Base-by-base conservation (phyloP, 2,329 filamentous ascomycete genomes). In the Chrysoporthe austroafricana region DNA sequence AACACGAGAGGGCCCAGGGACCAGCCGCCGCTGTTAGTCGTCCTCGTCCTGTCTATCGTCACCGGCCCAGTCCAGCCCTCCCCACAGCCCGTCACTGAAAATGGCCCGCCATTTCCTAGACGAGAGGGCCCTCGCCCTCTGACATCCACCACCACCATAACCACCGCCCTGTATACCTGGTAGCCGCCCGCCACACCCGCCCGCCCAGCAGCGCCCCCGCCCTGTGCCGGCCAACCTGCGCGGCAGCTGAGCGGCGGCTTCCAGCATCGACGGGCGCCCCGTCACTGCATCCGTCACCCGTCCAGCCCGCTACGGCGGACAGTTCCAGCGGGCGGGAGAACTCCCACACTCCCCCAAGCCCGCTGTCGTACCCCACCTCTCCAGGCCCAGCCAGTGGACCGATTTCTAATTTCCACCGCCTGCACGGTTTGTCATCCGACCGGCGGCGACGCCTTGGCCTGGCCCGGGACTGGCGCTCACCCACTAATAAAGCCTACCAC, bases 351-450 rank as follows among this genome's bases (percentile, higher is more conserved):
- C 32, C 16, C 50, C 50, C 50, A 21, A 34, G 50, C 16, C 21
- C 50, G 21, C 50, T 39, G 54, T 57, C 18, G 39, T 52, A 21
- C 61, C n/a, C 39, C 52, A 58, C 50, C 39, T 42, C 36, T 48
- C 52, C 64, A 48, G 52, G 64, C 48, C 34, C n/a, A 18, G 59
- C 43, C 34, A 54, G 50, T 46, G 46, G 46, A 39, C 36, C 36
- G 63, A 63, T 63, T 69, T 62, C 66, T 63, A 62, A 69, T 52
- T 52, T 62, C 59, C 67, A 61, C 43, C 26, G 26, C 42, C 59
- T 61, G 59, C 63, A 69, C 66, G 60, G 60, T 65, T 66, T 66
- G 63, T 63, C 61, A 64, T 68, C 66, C 52, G 52, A 9, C 42
- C 18, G 42, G 34, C 26, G 26, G 14, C n/a, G 9, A 34, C 16